phyloP scores from a whole-genome alignment of 1,284 basidiomycete genomes.

The Cystobasidium pallidum region DNA sequence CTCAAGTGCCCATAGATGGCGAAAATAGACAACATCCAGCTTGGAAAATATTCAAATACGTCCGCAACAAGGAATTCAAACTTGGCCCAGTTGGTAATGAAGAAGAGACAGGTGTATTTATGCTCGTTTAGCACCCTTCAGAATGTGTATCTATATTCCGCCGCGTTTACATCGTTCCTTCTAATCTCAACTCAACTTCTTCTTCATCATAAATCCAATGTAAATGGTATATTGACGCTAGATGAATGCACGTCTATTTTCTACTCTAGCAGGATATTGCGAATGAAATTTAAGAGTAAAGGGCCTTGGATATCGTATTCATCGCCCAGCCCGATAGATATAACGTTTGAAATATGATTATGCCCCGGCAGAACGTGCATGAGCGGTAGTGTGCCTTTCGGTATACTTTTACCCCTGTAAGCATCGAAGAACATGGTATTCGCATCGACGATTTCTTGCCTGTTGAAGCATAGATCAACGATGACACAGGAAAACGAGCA shows the following conservation, averaged over 20 bases:
- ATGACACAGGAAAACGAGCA: neutral
- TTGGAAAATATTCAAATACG: no score
- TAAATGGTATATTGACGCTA: no score
- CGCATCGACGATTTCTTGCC: slow-evolving; percentile 47
- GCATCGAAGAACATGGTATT: slow-evolving; percentile 47
- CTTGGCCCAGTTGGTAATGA: no score
- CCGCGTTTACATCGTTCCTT: no score
- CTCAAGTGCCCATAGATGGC: neutral
- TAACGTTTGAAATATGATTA: slow-evolving; percentile 48
- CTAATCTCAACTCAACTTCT: no score
- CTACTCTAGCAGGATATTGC: neutral
- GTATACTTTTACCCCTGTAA: slow-evolving; percentile 41
- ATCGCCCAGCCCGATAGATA: slow-evolving; percentile 45
- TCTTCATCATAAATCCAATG: no score
- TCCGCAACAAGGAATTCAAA: no score
- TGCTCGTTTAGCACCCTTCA: no score
- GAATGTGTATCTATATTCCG: neutral
- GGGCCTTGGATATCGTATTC: slow-evolving; percentile 43
- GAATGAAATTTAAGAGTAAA: slow-evolving; percentile 12
- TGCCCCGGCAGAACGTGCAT: slow-evolving; percentile 46
- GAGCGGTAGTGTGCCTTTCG: slow-evolving; percentile 40
- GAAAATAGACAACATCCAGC: no score
- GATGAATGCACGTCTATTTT: no score
- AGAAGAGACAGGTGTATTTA: no score
- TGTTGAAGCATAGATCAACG: neutral